Evolutionary conservation across 2,329 filamentous ascomycete species (phyloP).

Genomic region (Ilyonectria mors-panacis): DNA sequence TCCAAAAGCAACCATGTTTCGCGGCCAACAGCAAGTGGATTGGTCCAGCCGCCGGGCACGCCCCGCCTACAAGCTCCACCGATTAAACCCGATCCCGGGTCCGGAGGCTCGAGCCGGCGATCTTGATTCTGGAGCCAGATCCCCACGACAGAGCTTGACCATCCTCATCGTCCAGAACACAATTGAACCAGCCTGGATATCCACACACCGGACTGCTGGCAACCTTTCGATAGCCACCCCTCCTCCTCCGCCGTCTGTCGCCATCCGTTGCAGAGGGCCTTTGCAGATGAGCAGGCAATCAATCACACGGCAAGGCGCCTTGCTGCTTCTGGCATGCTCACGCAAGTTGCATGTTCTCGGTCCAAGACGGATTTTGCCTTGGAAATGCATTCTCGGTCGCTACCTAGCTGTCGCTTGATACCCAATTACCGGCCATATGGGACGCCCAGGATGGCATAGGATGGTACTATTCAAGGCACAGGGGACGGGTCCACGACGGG

Average conservation of each 20-base stretch:
- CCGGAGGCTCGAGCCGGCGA: constrained; percentile 38
- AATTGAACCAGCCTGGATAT: constrained; percentile 12
- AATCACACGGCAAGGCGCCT: constrained; percentile 8
- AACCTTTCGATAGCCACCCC: not conserved
- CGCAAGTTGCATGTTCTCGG: not conserved
- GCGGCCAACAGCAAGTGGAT: constrained; percentile 9
- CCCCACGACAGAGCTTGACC: constrained; percentile 12
- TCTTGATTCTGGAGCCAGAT: constrained; percentile 38
- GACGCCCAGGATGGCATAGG: constrained; percentile 4
- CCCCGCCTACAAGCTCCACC: constrained; percentile 24
- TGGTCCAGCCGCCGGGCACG: constrained; percentile 17
- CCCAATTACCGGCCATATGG: not conserved
- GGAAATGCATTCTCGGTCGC: constrained; percentile 14
- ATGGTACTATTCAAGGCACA: constrained; percentile 11
- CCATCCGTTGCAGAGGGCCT: not conserved
- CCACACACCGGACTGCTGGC: constrained; percentile 16
- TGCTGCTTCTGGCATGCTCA: constrained; percentile 9
- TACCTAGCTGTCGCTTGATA: not conserved
- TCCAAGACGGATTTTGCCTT: constrained; percentile 7
- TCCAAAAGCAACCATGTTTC: constrained; percentile 6
- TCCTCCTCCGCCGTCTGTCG: constrained; percentile 10
- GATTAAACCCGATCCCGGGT: constrained; percentile 42
- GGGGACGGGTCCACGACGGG: not conserved
- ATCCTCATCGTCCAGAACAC: constrained; percentile 10
- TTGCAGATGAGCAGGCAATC: constrained; percentile 6